Base-by-base conservation (phyloP, 768 basidiomycete species). In the Mrakia hoshinonis region DNA sequence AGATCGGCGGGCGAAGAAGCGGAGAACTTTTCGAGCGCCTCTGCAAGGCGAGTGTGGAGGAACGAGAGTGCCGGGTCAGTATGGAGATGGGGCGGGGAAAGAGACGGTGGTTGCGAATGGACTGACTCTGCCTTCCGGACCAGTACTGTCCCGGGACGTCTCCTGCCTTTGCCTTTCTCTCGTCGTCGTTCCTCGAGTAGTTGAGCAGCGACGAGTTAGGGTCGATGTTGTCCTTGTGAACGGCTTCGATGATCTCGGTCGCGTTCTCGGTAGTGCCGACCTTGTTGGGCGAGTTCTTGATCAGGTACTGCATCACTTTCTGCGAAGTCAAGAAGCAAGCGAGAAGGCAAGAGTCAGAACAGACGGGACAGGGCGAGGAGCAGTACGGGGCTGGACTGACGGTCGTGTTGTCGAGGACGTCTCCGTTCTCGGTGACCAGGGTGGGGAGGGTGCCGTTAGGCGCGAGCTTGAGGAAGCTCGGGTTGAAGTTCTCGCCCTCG, bases 221-320 rank as follows among this genome's bases (percentile, higher is more conserved):
- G 38, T 70, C 69, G 34, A 70, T 70, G 6, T 51, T 13, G 11
- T 51, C 61, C 36, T 31, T 36, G 63, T 70, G 69, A 4, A 70
- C 22, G 38, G 69, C 69, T 18, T 70, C 69, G 24, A 70, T 64
- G 47, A 70, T 24, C 13, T 70, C 63, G 24, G 36, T 24, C 0
- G 69, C 20, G 12, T 60, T 60, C 48, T 63, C 69, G 34, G 47
- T 52, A 0, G 61, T 38, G 1, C 18, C n/a, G 3, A 61, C 47
- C 7, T 38, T 22, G 15, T 24, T 54, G 36, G 69, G 62, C 11
- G 69, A 43, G 36, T 70, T 64, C 34, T 60, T 49, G 49, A 70
- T 26, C 24, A 70, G 69, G 49, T 70, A 70, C 62, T 54, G 51
- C 61, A 70, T 61, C 36, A 70, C 69, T 63, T 63, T 69, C 55